Base-by-base conservation (phyloP, 805 yeast species). In the Clavispora vitiphila region DNA sequence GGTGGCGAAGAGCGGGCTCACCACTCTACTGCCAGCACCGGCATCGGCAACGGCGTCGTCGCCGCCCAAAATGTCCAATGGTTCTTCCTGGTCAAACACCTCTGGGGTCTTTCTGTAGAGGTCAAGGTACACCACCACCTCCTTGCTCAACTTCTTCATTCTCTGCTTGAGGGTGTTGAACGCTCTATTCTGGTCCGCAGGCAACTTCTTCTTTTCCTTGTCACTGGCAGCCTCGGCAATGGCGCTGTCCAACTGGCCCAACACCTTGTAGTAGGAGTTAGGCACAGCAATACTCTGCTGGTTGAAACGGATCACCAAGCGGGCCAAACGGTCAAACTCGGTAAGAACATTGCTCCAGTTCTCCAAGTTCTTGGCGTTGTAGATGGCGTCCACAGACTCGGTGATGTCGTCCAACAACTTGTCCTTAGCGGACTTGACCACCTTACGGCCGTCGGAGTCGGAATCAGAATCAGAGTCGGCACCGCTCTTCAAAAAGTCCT, bases 351-450 rank as follows among this genome's bases (percentile, higher is more conserved):
- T 69, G 41, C 81, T 74, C 96, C 96, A 91, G 65, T 86, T 91
- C 56, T 78, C 79, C 50, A 76, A 75, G 65, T 77, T 76, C 55
- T 79, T 80, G 38, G 82, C 80, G 44, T 76, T 74, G 57, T 83
- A 89, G 55, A 89, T 78, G 39, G 78, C 74, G 56, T 79, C 82
- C 53, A 83, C 77, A 25, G 77, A 65, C 20, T 72, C 72, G 54
- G 78, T 81, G 69, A 93, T 77, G 63, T 93, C 99, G 60, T 89
- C 97, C 54, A 89, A 63, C 46, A 89, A 74, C 71, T 91, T 93
- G 51, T 90, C 98, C 68, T 84, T 87, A 40, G 97, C 96, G 44
- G 93, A 81, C 69, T 87, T 90, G 53, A 91, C 96, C 32, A 89
- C 88, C 53, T 83, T 85, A 61, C 80, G 83, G 57, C 82, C 86